Conservation (phyloP, 352 stramenopile genomes). For the Elongisporangium anandrum region DNA sequence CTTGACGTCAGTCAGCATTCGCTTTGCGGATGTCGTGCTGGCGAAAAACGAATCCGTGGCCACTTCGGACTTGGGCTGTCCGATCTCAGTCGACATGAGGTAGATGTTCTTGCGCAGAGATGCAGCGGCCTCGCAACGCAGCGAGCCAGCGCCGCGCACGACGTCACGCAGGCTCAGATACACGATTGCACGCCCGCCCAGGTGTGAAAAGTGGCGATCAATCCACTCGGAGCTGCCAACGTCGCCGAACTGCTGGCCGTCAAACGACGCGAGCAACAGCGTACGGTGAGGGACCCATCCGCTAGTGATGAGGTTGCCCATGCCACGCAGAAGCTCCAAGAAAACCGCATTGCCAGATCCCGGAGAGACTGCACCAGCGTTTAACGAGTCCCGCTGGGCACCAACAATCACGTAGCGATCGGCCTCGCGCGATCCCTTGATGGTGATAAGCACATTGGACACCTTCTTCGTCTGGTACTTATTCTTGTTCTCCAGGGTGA, state of each 20-base stretch:
- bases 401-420: constrained; percentile 79
- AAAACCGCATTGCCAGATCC: constrained; percentile 80
- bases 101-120: constrained; percentile 76
- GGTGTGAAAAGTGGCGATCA: constrained; percentile 64
- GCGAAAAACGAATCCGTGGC: constrained; percentile 48
- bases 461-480: constrained; percentile 72
- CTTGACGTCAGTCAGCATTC: constrained; percentile 11
- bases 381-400: constrained; percentile 60
- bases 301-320: constrained; percentile 56
- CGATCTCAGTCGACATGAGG: constrained; percentile 61
- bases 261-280: constrained; percentile 70
- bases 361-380: constrained; percentile 52
- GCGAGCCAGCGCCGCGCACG: constrained; percentile 55
- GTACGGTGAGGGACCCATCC: constrained; percentile 79
- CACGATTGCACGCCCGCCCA: constrained; percentile 56
- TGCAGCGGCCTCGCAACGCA: constrained; percentile 65
- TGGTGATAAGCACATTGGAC: constrained; percentile 75
- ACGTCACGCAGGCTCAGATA: constrained; percentile 73
- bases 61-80: constrained; percentile 53
- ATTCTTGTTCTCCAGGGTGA: constrained; percentile 44
- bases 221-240: constrained; percentile 84
- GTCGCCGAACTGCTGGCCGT: constrained; percentile 73
- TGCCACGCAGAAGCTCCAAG: constrained; percentile 54
- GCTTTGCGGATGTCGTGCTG: neutral
- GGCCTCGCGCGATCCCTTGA: constrained; percentile 61